Percentiles rank a stretch among this genome's conserved stretches.
Evolutionary conservation across 495 filamentous ascomycete genomes (phyloP).

Genomic region (Filosporella fistucella): DNA sequence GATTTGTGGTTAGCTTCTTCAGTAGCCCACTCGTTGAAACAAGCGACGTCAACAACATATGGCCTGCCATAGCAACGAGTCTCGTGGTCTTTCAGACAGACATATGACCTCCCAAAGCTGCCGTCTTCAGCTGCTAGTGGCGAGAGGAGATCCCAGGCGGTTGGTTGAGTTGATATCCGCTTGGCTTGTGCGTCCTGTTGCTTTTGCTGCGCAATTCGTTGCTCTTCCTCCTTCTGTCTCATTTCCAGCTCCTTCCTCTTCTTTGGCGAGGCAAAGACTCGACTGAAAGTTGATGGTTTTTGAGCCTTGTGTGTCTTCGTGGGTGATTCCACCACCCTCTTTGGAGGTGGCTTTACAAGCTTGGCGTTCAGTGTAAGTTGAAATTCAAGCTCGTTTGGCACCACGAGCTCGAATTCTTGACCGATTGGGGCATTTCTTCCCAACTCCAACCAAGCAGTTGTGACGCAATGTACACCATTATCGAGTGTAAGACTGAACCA

Average conservation of each 20-base stretch:
- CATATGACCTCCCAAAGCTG: conserved; percentile 88
- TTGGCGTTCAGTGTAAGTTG: conserved; percentile 95
- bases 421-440: conserved; percentile 92
- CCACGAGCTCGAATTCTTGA: conserved; percentile 96
- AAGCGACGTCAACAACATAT: conserved; percentile 80
- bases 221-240: conserved; percentile 70
- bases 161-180: conserved; percentile 47
- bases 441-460: conserved; percentile 90
- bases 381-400: conserved; percentile 94
- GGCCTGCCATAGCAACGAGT: conserved; percentile 78
- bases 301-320: conserved; percentile 50
- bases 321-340: conserved; percentile 46
- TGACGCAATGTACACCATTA: conserved; percentile 96
- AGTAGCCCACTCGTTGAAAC: conserved; percentile 97
- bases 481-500: conserved; percentile 94
- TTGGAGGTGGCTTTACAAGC: conserved; percentile 69
- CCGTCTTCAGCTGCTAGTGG: conserved; percentile 84
- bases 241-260: conserved; percentile 91
- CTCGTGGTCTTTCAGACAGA: conserved; percentile 91
- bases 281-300: conserved; percentile 82
- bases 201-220: conserved; percentile 58
- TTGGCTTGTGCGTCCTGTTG: conserved; percentile 63
- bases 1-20: conserved; percentile 65
- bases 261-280: conserved; percentile 89
- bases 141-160: conserved; percentile 82